phyloP scores from a whole-genome alignment of 139 green algal genomes.

The Cymbomonas tetramitiformis region DNA sequence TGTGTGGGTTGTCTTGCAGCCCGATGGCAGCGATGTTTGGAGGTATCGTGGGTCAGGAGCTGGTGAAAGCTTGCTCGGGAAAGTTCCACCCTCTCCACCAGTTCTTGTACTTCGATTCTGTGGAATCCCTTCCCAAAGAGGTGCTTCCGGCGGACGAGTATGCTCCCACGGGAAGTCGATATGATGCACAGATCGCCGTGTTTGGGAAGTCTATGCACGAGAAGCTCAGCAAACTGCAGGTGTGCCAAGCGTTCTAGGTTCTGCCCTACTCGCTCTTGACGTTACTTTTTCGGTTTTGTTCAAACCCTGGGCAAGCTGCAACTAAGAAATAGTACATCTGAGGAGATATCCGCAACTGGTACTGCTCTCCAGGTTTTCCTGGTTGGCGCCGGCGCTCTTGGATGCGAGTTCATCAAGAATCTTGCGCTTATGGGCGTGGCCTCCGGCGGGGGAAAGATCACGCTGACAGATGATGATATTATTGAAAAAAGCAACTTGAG shows the following conservation, averaged over 20 bases:
- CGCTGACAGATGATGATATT: conserved; percentile 88
- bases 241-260: no score
- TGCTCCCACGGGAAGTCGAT: conserved; percentile 39
- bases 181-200: conserved; percentile 73
- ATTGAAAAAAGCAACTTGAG: conserved; percentile 96
- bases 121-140: conserved; percentile 23
- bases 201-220: conserved; percentile 50
- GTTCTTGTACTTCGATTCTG: conserved; percentile 40
- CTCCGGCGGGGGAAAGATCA: conserved; percentile 38
- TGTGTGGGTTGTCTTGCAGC: no score
- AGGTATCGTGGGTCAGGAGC: conserved; percentile 88
- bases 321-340: no score
- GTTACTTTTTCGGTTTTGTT: no score
- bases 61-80: conserved; percentile 82
- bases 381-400: conserved; percentile 85
- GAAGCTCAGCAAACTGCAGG: conserved; percentile 48
- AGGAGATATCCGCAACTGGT: no score
- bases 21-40: conserved; percentile 93
- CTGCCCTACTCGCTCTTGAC: no score
- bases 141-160: conserved; percentile 42
- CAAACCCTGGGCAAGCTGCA: no score
- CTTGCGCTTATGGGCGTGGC: conserved; percentile 87
- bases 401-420: conserved; percentile 97
- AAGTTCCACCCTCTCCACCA: conserved; percentile 94
- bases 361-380: no score